Evolutionary conservation across 345 rosid species (phyloP).

Genomic region (Firmiana major): DNA sequence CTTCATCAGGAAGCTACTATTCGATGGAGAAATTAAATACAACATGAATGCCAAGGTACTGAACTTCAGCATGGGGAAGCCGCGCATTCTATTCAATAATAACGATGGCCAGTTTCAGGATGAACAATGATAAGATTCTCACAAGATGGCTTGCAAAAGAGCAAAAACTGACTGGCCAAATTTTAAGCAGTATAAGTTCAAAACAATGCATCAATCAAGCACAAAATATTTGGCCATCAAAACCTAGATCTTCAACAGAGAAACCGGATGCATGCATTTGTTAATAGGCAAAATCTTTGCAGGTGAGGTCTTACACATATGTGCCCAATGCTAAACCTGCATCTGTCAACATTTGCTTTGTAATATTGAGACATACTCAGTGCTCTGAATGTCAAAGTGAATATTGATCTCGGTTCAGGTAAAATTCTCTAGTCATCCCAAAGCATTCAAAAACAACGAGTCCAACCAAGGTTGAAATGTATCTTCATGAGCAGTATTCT

Average conservation of each 20-base stretch:
- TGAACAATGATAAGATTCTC: slow-evolving; percentile 19
- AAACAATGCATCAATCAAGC: not conserved
- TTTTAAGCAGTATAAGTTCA: not conserved
- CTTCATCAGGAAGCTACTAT: slow-evolving; percentile 81
- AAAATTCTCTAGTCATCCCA: not conserved
- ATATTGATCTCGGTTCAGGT: not conserved
- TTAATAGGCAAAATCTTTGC: not conserved
- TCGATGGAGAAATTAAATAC: slow-evolving; percentile 84
- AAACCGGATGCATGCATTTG: not conserved
- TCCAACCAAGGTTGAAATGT: slow-evolving; percentile 57
- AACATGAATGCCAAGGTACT: slow-evolving; percentile 76
- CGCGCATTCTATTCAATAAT: slow-evolving; percentile 50
- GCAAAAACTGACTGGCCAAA: not conserved
- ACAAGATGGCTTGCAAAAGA: not conserved
- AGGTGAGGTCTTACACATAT: not conserved
- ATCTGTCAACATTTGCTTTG: not conserved
- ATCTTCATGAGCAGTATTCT: slow-evolving; percentile 48
- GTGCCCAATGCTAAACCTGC: not conserved
- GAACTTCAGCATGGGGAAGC: slow-evolving; percentile 94
- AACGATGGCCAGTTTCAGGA: slow-evolving; percentile 36
- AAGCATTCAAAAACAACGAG: slow-evolving; percentile 24
- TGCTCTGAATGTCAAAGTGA: too few relatives aligned
- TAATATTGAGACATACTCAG: not conserved
- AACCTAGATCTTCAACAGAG: not conserved
- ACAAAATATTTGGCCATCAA: not conserved